Percentiles rank a stretch among this genome's conserved stretches.
Evolutionary conservation across 257 asterid genomes (phyloP).

Genomic region (Nyctanthes arbortristis): DNA sequence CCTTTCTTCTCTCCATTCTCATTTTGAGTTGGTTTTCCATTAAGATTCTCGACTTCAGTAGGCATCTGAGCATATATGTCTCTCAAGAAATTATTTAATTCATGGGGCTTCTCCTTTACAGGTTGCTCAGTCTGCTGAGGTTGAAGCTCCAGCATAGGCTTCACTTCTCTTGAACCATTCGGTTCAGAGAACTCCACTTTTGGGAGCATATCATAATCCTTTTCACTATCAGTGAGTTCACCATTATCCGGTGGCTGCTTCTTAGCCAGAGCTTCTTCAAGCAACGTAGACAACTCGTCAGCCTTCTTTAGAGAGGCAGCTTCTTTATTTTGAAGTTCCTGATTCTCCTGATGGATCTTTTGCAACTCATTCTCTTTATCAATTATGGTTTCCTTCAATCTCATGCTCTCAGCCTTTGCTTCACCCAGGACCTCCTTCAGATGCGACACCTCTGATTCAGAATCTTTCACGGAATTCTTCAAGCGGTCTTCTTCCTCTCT

Average conservation of each 20-base stretch:
- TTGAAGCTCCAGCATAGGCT: constrained; percentile 41
- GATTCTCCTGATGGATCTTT: constrained; percentile 64
- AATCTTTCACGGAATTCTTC: constrained; percentile 54
- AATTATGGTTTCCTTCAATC: constrained; percentile 65
- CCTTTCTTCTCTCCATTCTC: constrained; percentile 39
- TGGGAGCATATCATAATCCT: constrained; percentile 84
- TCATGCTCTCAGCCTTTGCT: constrained; percentile 86
- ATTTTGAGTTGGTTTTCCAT: constrained; percentile 35
- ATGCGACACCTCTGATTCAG: constrained; percentile 70
- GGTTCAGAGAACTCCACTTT: constrained; percentile 87
- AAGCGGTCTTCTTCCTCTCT: constrained; percentile 61
- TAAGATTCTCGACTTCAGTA: constrained; percentile 32
- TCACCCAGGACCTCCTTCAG: constrained; percentile 79
- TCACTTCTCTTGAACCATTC: constrained; percentile 65
- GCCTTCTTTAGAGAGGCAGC: constrained; percentile 50
- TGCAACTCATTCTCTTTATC: constrained; percentile 78
- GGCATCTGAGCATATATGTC: constrained; percentile 34
- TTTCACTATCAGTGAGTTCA: constrained; percentile 73
- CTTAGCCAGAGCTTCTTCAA: constrained; percentile 68
- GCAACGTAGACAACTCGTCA: constrained; percentile 66
- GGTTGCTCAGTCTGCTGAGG: constrained; percentile 36
- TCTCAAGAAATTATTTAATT: constrained; percentile 28
- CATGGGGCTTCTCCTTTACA: constrained; percentile 28
- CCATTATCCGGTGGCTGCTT: constrained; percentile 53
- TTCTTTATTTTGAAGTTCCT: constrained; percentile 65